Base-by-base conservation (phyloP, 2,329 filamentous ascomycete species). In the Lanzia echinophila region DNA sequence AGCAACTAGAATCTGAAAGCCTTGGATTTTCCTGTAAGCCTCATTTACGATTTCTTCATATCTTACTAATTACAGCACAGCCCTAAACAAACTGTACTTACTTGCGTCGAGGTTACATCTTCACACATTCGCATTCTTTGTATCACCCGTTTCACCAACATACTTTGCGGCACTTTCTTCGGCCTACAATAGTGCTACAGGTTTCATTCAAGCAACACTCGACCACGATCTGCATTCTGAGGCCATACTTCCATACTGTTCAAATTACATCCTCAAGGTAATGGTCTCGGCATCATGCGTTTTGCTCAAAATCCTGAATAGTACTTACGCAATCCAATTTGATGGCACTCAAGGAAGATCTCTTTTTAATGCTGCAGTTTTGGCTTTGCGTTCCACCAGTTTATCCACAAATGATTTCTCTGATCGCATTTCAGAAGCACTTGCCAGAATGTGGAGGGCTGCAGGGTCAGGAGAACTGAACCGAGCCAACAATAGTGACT, bases 191-290 rank as follows among this genome's bases (percentile, higher is more conserved):
- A 32, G 75, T 73, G 38, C 56, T 19, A 55, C 54, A 22, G 44
- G 20, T 8, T 60, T 60, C 22, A 58, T 63, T 15, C 45, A 58
- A 54, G 52, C 38, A 28, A 45, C 58, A 11, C 56, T 59, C 19
- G 56, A 59, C 20, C 55, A 57, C 28, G 59, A 58, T 49, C 57
- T 56, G 7, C 54, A 58, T 11, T 58, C 50, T 13, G 20, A 72
- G 71, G 58, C 72, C 68, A 10, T 65, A 48, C 46, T 66, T 50
- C 34, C 62, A 62, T 77, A 82, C 55, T 77, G 77, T 17, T 76
- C 73, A 42, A 83, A 79, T 61, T 85, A 86, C 63, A 76, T 87
- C 54, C 80, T 84, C 64, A 82, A 86, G 65, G 84, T 86, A 75
- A 78, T 84, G 65, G 74, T 86, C 28, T 83, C 82, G 3, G 81